phyloP scores from a whole-genome alignment of 129 eudicot genomes.

The Helianthus annuus region DNA sequence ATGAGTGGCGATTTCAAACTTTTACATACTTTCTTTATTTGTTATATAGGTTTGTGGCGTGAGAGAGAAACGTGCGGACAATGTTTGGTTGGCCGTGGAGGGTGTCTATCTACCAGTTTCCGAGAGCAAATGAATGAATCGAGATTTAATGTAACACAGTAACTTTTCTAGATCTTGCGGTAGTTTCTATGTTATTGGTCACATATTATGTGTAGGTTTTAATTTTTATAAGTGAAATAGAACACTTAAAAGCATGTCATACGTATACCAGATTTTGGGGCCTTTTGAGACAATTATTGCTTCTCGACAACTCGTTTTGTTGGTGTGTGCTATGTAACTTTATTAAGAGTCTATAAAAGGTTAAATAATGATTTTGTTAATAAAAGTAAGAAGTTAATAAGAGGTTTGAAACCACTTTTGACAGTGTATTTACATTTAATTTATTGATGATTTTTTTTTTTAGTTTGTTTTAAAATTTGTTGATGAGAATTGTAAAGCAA shows the following conservation, averaged over 20 bases:
- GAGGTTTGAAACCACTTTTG: no score
- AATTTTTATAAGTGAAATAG: constrained; percentile 18
- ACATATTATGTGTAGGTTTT: constrained; percentile 24
- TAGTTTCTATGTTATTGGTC: constrained; percentile 6
- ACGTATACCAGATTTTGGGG: constrained; percentile 24
- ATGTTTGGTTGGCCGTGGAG: constrained; percentile 95
- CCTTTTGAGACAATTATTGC: constrained; percentile 11
- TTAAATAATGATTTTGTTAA: background rate
- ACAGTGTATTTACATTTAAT: no score
- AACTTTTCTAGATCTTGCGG: constrained; percentile 12
- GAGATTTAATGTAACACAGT: background rate
- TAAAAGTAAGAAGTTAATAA: no score
- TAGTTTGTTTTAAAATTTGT: no score
- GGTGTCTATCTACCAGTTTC: constrained; percentile 84
- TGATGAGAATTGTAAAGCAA: no score
- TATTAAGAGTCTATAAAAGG: background rate
- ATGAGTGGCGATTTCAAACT: background rate
- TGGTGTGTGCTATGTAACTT: background rate
- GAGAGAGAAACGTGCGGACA: constrained; percentile 72
- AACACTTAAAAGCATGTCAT: constrained; percentile 8
- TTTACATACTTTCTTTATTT: background rate
- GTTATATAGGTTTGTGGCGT: constrained; percentile 88
- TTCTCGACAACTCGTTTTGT: background rate
- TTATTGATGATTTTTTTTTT: no score
- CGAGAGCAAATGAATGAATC: constrained; percentile 47